A percentile compares a stretch with the other conserved stretches of the same genome.
These are phyloP conservation scores for Fusarium duplospermum DNA, from an alignment of 2,329 filamentous ascomycete genomes.

Conservation along the genomic window DNA sequence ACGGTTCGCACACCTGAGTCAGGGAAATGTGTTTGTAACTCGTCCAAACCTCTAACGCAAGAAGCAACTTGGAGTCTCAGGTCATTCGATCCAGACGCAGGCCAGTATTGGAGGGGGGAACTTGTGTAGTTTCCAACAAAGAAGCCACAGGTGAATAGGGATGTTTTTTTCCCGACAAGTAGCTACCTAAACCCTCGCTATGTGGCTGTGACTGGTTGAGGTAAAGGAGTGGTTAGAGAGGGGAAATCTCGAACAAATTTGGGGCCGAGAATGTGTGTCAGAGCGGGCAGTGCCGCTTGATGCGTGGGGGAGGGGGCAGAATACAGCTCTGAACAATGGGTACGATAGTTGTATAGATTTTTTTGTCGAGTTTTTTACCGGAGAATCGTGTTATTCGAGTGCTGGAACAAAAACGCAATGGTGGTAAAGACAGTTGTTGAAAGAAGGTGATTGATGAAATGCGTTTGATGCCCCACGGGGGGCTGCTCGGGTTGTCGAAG, in stretches of 20 bases:
- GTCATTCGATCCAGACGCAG: conserved; percentile 1
- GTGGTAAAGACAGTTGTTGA: conserved; percentile 27
- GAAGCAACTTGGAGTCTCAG: background rate
- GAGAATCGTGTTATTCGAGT: background rate
- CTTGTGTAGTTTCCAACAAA: conserved; percentile 11
- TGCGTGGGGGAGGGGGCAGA: conserved; percentile 16
- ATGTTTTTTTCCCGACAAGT: conserved; percentile 17
- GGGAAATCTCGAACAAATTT: conserved; percentile 29
- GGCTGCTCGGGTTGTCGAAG: conserved; percentile 9
- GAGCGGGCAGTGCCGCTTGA: conserved; percentile 22
- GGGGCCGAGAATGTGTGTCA: conserved; percentile 29
- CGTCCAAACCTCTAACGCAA: background rate
- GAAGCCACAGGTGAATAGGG: conserved; percentile 29
- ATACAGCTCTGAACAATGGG: background rate
- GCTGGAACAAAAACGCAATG: background rate
- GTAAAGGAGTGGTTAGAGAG: conserved; percentile 12
- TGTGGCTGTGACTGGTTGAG: conserved; percentile 20
- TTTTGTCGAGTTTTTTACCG: conserved; percentile 2
- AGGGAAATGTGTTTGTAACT: conserved; percentile 12
- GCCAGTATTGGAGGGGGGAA: conserved; percentile 1
- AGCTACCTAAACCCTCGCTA: conserved; percentile 22
- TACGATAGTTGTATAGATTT: background rate
- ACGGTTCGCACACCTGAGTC: background rate
- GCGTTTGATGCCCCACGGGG: conserved; percentile 14
- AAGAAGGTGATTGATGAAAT: conserved; percentile 17